Base-by-base conservation (phyloP, 2,329 filamentous ascomycete genomes). In the Clarireedia sp. region DNA sequence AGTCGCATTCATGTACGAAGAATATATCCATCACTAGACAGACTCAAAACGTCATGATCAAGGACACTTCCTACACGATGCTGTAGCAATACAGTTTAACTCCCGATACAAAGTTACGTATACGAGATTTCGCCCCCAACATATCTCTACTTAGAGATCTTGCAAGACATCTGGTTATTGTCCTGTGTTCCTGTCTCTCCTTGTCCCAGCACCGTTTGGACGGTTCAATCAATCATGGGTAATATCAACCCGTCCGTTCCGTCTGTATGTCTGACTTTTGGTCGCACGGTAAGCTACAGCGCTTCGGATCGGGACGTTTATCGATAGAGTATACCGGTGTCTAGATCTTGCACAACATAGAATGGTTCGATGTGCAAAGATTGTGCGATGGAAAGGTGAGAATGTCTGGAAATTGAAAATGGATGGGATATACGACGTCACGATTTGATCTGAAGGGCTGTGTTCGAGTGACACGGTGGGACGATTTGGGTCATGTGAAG, bases 401-500 rank as follows among this genome's bases (percentile, higher is more conserved):
- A 29, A 48, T 23, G 21, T 48, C 23, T 41, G 51, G 51, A 54
- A 36, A 54, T 33, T 33, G 17, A n/a, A 21, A 54, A 24, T 41
- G 40, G 19, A 36, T 38, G 37, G 12, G 21, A 24, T 37, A 54
- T 41, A 10, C 19, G 16, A 54, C 37, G 45, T 44, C 52, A 50
- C 45, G 14, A 47, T 29, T 33, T 43, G 19, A 33, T 23, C 29
- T 41, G 46, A 38, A 16, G 12, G 23, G 23, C 10, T 41, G 7
- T 19, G 36, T 38, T 36, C 23, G 24, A 47, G 52, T 49, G 26
- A 47, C 19, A 54, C 52, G 23, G 52, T 54, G 52, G 52, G 52
- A 54, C 52, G 24, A 40, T 33, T 49, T 49, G 9, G 46, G 41
- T 54, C 52, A 54, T 54, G 52, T 54, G 52, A 54, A 54, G 24